Base-by-base conservation (phyloP, 805 yeast genomes). In the Barnettozyma vustinii region DNA sequence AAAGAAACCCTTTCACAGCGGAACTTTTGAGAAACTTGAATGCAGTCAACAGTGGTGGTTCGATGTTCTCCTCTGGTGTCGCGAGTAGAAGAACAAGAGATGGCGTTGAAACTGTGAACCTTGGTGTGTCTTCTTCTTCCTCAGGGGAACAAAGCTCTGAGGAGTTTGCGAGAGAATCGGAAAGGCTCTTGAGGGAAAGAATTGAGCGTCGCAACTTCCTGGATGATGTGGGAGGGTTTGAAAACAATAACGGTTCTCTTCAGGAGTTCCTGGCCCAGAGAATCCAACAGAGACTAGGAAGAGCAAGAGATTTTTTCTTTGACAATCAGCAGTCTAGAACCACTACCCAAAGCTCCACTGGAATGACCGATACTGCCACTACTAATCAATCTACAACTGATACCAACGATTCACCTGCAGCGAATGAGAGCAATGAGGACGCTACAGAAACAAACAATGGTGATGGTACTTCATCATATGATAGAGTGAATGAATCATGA, bases 71-170 rank as follows among this genome's bases (percentile, higher is more conserved):
- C 1, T 46, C 53, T 33, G 63, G 63, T 10, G 58, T 58, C 20
- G 50, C 55, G 1, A 56, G 61, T 35, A 53, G 56, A 48, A 51
- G 63, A 53, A 56, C 61, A 5, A 45, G 49, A 21, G 46, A 50
- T 18, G 60, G 61, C 3, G 63, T 59, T 20, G 57, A 58, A 35
- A 59, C 63, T 3, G 35, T 49, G 9, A 52, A 55, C 30, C 26
- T 55, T 13, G 49, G 47, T 18, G 45, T 3, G 16, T 19, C 42
- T 1, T 18, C 42, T 16, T 5, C 35, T 20, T 15, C 25, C n/a
- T 19, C 37, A 5, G 35, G 37, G 10, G 37, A 30, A 27, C 18
- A n/a, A 8, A 40, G 26, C 33, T 41, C 45, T 5, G 37, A 26
- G 9, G 37, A 25, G 23, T 48, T 48, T 30, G 44, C 42, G 6